phyloP scores from a whole-genome alignment of 2,329 filamentous ascomycete genomes.

The Colletotrichum aenigma region DNA sequence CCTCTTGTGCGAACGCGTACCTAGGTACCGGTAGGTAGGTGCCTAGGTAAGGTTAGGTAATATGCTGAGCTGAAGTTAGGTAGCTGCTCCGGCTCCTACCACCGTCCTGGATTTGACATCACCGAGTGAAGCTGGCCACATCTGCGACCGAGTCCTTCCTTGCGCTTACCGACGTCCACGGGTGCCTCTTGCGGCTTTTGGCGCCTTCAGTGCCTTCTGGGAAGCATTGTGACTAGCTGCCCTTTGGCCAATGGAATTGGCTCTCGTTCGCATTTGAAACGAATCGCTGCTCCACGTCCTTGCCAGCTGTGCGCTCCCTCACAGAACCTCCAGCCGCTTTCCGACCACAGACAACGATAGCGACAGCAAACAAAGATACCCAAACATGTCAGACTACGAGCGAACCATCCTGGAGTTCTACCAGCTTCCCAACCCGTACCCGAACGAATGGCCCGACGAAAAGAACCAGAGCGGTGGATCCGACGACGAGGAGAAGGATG shows the following conservation, averaged over 20 bases:
- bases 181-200: not conserved
- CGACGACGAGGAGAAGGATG: conserved; percentile 59
- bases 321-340: not conserved
- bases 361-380: not conserved
- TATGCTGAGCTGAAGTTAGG: not conserved
- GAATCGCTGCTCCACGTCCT: not conserved
- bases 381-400: conserved; percentile 64
- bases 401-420: conserved; percentile 86
- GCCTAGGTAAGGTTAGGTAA: not conserved
- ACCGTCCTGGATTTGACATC: not conserved
- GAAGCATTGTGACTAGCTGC: not conserved
- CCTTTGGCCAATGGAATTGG: not conserved
- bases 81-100: not conserved
- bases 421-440: conserved; percentile 78
- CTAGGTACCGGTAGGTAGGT: too few species aligned
- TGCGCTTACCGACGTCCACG: not conserved
- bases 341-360: not conserved
- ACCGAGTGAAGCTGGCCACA: not conserved
- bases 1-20: too few species aligned
- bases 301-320: not conserved
- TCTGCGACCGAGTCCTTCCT: not conserved
- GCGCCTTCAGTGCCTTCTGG: not conserved
- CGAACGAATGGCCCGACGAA: conserved; percentile 84
- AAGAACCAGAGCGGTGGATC: conserved; percentile 74
- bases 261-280: not conserved